phyloP scores from a whole-genome alignment of 169 alveolate genomes.

The Plasmodium fragile region DNA sequence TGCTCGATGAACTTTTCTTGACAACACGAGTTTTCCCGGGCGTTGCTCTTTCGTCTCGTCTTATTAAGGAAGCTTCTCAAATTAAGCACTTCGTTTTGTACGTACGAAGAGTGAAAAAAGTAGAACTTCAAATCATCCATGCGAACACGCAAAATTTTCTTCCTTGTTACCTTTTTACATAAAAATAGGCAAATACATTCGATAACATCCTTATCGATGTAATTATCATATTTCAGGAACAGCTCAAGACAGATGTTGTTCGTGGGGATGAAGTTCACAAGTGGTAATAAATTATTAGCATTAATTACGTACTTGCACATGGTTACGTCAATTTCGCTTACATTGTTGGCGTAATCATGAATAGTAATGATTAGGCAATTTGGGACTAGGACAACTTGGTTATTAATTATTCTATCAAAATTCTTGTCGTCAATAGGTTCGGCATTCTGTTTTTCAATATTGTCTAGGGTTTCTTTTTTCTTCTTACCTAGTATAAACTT shows the following conservation, averaged over 20 bases:
- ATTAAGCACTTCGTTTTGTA: constrained; percentile 37
- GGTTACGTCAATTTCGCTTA: constrained; percentile 56
- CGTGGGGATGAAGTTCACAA: constrained; percentile 49
- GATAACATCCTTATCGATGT: constrained; percentile 48
- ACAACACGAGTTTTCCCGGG: background rate
- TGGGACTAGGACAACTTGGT: constrained; percentile 24
- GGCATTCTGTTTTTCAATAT: background rate
- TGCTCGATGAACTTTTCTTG: constrained; percentile 69
- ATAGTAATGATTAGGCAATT: constrained; percentile 23
- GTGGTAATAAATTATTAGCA: constrained; percentile 52
- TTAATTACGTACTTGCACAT: constrained; percentile 51
- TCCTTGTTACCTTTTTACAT: constrained; percentile 16
- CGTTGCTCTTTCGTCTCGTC: constrained; percentile 4
- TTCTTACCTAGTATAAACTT: constrained; percentile 28
- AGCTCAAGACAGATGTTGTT: constrained; percentile 52
- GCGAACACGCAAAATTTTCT: constrained; percentile 37
- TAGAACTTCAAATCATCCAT: constrained; percentile 19
- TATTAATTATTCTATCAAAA: constrained; percentile 52
- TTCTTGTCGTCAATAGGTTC: background rate
- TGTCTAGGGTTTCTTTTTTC: background rate
- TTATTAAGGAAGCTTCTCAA: constrained; percentile 33
- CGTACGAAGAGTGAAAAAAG: constrained; percentile 18
- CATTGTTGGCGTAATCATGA: constrained; percentile 53
- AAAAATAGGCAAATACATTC: constrained; percentile 39
- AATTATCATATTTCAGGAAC: constrained; percentile 62